These are phyloP conservation scores for Pyrenochaeta sp. DNA, from an alignment of 2,329 filamentous ascomycete species.

Conservation along the genomic window DNA sequence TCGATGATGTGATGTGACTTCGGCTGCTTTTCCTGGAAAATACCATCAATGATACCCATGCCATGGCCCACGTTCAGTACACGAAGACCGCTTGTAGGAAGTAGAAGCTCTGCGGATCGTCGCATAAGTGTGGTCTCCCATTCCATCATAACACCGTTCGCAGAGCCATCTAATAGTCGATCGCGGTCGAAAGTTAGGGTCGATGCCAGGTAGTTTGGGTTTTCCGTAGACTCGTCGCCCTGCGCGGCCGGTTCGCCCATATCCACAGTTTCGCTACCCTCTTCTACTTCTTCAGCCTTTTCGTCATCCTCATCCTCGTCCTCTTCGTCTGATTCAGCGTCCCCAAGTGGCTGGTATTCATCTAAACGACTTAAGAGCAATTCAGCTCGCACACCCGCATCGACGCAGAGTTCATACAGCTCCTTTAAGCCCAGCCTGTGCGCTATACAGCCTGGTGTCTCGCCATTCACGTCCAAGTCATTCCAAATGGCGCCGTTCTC, in stretches of 20 bases:
- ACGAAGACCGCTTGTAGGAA: conserved; percentile 50
- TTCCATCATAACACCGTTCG: conserved; percentile 63
- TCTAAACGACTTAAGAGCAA: conserved; percentile 83
- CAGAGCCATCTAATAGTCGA: conserved; percentile 57
- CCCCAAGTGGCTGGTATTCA: conserved; percentile 77
- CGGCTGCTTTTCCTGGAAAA: conserved; percentile 56
- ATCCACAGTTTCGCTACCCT: conserved; percentile 35
- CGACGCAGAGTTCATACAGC: conserved; percentile 84
- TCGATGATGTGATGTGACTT: conserved; percentile 60
- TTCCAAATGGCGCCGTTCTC: conserved; percentile 97
- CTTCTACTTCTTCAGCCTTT: conserved; percentile 32
- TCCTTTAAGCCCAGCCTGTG: conserved; percentile 70
- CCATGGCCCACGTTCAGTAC: conserved; percentile 61
- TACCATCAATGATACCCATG: conserved; percentile 61
- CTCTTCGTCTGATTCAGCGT: conserved; percentile 61
- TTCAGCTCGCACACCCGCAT: conserved; percentile 90
- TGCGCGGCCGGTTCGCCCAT: conserved; percentile 34
- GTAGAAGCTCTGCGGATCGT: conserved; percentile 54
- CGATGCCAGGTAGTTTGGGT: conserved; percentile 59
- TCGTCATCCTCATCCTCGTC: conserved; percentile 54
- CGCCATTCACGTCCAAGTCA: conserved; percentile 83
- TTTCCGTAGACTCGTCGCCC: conserved; percentile 51
- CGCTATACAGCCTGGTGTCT: conserved; percentile 92
- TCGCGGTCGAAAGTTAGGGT: conserved; percentile 58
- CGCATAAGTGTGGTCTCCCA: conserved; percentile 62